A percentile compares a stretch with the other conserved stretches of the same genome.
phyloP scores from a whole-genome alignment of 306 rosid genomes.

The Prunus campanulata region DNA sequence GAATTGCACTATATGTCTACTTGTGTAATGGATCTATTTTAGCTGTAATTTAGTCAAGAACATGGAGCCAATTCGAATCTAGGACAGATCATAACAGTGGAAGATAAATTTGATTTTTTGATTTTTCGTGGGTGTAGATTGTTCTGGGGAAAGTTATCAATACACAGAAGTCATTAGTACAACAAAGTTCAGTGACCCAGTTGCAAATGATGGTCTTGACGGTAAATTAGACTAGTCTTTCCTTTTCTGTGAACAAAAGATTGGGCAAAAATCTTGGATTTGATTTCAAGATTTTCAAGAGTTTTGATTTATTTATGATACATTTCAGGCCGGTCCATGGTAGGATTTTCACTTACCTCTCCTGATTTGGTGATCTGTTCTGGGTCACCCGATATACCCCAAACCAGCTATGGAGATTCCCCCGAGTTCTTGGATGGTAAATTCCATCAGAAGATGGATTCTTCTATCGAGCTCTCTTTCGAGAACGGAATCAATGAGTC shows the following conservation, averaged over 20 bases:
- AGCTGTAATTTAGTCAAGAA: background rate
- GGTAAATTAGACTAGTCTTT: background rate
- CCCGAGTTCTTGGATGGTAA: conserved; percentile 49
- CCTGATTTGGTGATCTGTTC: conserved; percentile 67
- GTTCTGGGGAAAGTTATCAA: conserved; percentile 18
- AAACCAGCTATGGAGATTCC: conserved; percentile 43
- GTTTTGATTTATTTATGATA: background rate
- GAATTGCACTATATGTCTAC: background rate
- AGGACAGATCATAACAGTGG: background rate
- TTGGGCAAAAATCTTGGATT: background rate
- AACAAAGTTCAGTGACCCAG: conserved; percentile 32
- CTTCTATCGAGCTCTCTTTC: conserved; percentile 73
- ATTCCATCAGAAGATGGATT: conserved; percentile 37
- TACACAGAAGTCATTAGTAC: conserved; percentile 15
- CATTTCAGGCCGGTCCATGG: conserved; percentile 47
- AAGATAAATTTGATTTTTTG: conserved; percentile 21
- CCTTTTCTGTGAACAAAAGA: background rate
- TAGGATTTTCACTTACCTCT: conserved; percentile 54
- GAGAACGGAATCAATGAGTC: conserved; percentile 68
- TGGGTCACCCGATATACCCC: conserved; percentile 57
- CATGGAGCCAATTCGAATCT: background rate
- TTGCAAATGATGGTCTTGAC: conserved; percentile 19
- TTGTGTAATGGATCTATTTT: background rate
- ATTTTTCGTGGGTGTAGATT: background rate
- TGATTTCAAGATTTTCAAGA: background rate